A percentile compares a stretch with the other conserved stretches of the same genome.
Conservation (phyloP, 306 rosid genomes). For the Morella rubra region DNA sequence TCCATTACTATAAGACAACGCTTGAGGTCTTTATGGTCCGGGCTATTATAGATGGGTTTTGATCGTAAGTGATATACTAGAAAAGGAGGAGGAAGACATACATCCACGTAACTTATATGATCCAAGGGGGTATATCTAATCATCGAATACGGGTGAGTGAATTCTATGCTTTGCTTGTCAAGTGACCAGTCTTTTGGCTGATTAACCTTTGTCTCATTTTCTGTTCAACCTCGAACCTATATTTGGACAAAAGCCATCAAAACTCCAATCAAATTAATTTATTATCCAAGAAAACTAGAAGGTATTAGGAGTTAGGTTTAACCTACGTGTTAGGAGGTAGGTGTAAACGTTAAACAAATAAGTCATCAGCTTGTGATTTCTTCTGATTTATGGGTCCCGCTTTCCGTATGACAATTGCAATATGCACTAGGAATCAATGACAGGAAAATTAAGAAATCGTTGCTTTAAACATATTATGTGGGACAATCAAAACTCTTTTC, state of each 20-base stretch:
- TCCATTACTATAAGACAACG: too few species aligned
- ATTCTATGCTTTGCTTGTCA: constrained; percentile 37
- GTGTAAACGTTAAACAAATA: background rate
- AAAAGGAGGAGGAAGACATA: background rate
- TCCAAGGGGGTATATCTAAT: background rate
- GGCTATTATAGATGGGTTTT: constrained; percentile 8
- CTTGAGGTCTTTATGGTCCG: too few species aligned
- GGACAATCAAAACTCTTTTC: too few species aligned
- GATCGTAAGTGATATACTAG: background rate
- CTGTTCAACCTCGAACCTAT: constrained; percentile 38
- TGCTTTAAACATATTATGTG: too few species aligned
- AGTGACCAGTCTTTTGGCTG: constrained; percentile 32
- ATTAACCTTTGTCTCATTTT: constrained; percentile 36
- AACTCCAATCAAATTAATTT: background rate
- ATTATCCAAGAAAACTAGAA: background rate
- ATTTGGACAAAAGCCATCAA: background rate
- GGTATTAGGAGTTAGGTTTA: background rate
- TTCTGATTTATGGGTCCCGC: too few species aligned
- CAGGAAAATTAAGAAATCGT: too few species aligned
- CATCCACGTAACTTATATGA: background rate
- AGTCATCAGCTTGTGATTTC: background rate
- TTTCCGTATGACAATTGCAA: too few species aligned
- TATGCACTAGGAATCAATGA: too few species aligned
- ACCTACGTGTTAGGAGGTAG: background rate
- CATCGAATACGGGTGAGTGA: constrained; percentile 29